Evolutionary conservation across 2,329 filamentous ascomycete species (phyloP).

Genomic region (Lasiodiplodia theobromae): DNA sequence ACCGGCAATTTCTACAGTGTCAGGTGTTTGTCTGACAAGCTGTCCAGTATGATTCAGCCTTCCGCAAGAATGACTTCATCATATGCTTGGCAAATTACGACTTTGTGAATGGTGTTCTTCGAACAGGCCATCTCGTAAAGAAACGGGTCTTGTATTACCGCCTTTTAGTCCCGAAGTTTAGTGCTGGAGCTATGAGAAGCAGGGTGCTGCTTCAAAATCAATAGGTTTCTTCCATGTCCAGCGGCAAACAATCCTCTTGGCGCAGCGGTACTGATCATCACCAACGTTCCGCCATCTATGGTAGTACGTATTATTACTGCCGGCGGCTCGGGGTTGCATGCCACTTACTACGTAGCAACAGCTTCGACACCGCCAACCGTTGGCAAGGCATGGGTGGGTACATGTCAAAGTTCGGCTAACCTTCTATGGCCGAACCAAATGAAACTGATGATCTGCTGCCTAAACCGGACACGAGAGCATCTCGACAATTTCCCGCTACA

Average conservation of each 20-base stretch:
- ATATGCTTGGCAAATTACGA: too few species aligned
- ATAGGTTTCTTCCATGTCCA: background rate
- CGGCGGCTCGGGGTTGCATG: background rate
- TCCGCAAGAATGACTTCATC: too few species aligned
- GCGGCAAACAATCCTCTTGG: background rate
- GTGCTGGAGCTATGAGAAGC: too few species aligned
- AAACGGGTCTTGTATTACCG: too few species aligned
- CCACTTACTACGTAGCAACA: background rate
- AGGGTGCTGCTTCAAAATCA: too few species aligned
- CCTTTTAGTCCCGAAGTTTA: too few species aligned
- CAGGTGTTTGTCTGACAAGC: too few species aligned
- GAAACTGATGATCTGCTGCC: slow-evolving; percentile 1
- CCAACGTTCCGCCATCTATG: background rate
- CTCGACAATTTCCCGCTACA: background rate
- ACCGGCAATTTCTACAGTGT: too few species aligned
- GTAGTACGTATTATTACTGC: background rate
- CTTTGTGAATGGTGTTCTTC: too few species aligned
- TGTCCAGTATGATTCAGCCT: too few species aligned
- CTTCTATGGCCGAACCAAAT: background rate
- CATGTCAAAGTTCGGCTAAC: background rate
- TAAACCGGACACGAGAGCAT: background rate
- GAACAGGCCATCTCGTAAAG: too few species aligned
- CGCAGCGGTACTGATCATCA: background rate
- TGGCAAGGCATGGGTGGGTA: background rate
- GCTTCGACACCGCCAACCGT: background rate